Percentiles rank a stretch among this genome's conserved stretches.
Conservation (phyloP, 2,329 filamentous ascomycete species). For the Pseudodiploospora longispora region DNA sequence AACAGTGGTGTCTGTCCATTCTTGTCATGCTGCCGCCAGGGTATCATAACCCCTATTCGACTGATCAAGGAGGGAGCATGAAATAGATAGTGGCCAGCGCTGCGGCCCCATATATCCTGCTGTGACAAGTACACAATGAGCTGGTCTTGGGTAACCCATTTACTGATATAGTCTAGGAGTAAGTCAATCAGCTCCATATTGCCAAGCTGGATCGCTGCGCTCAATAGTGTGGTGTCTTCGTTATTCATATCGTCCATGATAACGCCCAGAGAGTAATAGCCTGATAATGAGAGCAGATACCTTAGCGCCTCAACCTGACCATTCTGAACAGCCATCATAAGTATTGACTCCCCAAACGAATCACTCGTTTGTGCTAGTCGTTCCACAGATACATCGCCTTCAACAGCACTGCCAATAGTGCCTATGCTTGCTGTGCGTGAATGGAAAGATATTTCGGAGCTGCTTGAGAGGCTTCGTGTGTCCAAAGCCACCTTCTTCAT, state of each 20-base stretch:
- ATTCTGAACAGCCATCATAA: conserved; percentile 77
- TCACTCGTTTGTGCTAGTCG: conserved; percentile 64
- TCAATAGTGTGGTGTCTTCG: conserved; percentile 81
- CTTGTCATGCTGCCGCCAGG: conserved; percentile 87
- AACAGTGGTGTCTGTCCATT: conserved; percentile 98
- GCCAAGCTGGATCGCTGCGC: conserved; percentile 81
- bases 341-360: conserved; percentile 69
- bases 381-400: conserved; percentile 81
- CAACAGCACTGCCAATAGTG: conserved; percentile 63
- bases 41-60: conserved; percentile 67
- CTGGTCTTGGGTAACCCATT: conserved; percentile 44
- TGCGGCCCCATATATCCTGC: conserved; percentile 80
- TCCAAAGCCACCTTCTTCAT: conserved; percentile 84
- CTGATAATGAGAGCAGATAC: conserved; percentile 70
- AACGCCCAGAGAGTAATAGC: conserved; percentile 63
- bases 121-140: conserved; percentile 61
- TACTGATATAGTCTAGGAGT: conserved; percentile 63
- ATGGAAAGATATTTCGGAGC: conserved; percentile 73
- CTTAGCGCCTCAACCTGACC: conserved; percentile 62
- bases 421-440: conserved; percentile 73
- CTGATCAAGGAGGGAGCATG: conserved; percentile 75
- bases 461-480: conserved; percentile 76
- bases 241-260: conserved; percentile 81
- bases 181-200: conserved; percentile 66
- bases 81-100: conserved; percentile 92